Evolutionary conservation across 345 rosid species (phyloP).

Genomic region (Durio zibethinus): DNA sequence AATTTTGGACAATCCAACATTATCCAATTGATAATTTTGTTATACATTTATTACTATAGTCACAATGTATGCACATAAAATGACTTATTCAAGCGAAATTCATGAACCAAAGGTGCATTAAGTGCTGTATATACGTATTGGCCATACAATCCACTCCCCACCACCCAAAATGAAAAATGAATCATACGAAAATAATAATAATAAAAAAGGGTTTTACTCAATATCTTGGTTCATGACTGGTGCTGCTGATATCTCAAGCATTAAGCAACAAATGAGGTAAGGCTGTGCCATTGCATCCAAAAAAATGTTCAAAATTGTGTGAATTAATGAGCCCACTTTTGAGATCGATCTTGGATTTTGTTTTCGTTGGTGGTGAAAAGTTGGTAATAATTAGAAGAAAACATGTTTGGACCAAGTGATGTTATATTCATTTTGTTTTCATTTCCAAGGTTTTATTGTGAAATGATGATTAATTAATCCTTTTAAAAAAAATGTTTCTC

Average conservation of each 20-base stretch:
- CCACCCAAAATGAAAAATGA: not conserved
- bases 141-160: not conserved
- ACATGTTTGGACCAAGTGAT: not conserved
- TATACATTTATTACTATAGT: not conserved
- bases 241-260: not conserved
- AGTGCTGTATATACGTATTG: not conserved
- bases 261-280: not conserved
- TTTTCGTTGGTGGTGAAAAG: not conserved
- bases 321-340: conserved; percentile 4
- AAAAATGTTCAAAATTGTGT: not conserved
- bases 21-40: not conserved
- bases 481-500: not conserved
- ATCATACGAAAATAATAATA: too few relatives aligned
- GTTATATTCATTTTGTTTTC: not conserved
- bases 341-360: not conserved
- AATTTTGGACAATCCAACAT: not conserved
- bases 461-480: not conserved
- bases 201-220: not conserved
- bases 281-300: not conserved
- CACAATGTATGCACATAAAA: not conserved
- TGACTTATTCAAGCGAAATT: not conserved
- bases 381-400: not conserved
- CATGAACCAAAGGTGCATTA: not conserved
- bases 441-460: not conserved
- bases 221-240: not conserved